Base-by-base conservation (phyloP, 192 early-diverging fungal species). In the Podila verticillata region DNA sequence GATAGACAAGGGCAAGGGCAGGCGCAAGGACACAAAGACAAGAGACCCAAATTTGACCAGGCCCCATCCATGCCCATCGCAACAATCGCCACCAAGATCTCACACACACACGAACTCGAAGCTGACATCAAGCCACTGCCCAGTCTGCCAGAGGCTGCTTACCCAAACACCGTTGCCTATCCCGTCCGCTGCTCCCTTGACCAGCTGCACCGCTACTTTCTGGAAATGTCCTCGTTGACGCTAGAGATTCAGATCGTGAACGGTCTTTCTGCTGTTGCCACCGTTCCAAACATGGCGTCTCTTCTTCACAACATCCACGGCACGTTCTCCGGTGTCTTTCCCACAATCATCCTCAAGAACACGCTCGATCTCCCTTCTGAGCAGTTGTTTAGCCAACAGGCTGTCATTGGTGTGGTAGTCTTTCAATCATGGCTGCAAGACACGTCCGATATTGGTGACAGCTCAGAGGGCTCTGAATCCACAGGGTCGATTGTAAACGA, bases 371-470 rank as follows among this genome's bases (percentile, higher is more conserved):
- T 80, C 2, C 31, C 7, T 10, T 24, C 32, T 20, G 69, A 71
- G 22, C 39, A 36, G 3, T 19, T 79, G 6, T 68, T 80, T 56
- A 31, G 28, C 20, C 56, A 34, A 9, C 39, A 24, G 5, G 48
- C 62, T 13, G 70, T 68, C 2, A 64, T 80, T 12, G 77, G 77
- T 19, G 68, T 80, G 65, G 65, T 72, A 0, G 77, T 80, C 65
- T 72, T 80, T 30, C 77, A 80, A 20, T 62, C 77, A 0, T 80
- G 77, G 77, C 58, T 35, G 5, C 77, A 80, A 20, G 77, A 80
- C 30, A 80, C 77, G 10, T 80, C 77, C 1, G 70, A 80, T 31
- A 65, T 80, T 2, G 66, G 31, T 5, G 69, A 80, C 15, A 66
- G 62, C 34, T 80, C 77, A 49, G 77, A 80, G 2, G 69, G 68